Conservation (phyloP, 2,329 filamentous ascomycete species). For the Mycosphaerelloides madeirae region DNA sequence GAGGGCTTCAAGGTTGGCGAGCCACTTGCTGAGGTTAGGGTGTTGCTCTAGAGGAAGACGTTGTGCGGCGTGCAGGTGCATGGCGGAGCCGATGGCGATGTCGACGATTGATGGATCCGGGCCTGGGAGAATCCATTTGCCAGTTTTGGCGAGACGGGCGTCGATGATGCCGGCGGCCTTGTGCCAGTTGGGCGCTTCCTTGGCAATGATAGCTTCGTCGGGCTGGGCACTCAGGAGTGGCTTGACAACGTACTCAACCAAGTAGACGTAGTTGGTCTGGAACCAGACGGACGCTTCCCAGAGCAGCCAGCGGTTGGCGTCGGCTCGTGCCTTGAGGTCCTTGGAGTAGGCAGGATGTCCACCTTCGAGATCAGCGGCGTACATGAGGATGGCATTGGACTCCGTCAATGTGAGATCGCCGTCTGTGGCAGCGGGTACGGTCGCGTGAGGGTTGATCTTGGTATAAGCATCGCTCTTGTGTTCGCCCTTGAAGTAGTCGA, state of each 20-base stretch:
- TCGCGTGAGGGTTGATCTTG: slow-evolving; percentile 37
- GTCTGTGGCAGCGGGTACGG: slow-evolving; percentile 38
- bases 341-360: slow-evolving; percentile 35
- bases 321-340: slow-evolving; percentile 37
- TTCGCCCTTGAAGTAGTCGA: slow-evolving; percentile 39
- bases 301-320: slow-evolving; percentile 40
- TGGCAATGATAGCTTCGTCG: slow-evolving; percentile 35
- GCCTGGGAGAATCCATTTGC: slow-evolving; percentile 35
- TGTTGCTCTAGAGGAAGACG: slow-evolving; percentile 38
- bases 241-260: slow-evolving; percentile 40
- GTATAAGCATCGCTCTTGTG: slow-evolving; percentile 35
- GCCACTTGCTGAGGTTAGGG: slow-evolving; percentile 36
- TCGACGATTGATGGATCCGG: slow-evolving; percentile 39
- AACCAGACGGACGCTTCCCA: slow-evolving; percentile 43
- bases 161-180: slow-evolving; percentile 37
- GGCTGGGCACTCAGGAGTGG: slow-evolving; percentile 35
- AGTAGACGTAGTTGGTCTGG: slow-evolving; percentile 37
- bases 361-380: slow-evolving; percentile 35
- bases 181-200: slow-evolving; percentile 33
- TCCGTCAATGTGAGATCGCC: slow-evolving; percentile 39
- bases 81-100: slow-evolving; percentile 38
- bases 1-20: slow-evolving; percentile 36
- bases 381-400: slow-evolving; percentile 41
- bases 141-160: slow-evolving; percentile 32
- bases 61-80: slow-evolving; percentile 36